Percentiles rank a stretch among this genome's conserved stretches.
Conservation (phyloP, 495 filamentous ascomycete genomes). For the Cetradonia linearis region DNA sequence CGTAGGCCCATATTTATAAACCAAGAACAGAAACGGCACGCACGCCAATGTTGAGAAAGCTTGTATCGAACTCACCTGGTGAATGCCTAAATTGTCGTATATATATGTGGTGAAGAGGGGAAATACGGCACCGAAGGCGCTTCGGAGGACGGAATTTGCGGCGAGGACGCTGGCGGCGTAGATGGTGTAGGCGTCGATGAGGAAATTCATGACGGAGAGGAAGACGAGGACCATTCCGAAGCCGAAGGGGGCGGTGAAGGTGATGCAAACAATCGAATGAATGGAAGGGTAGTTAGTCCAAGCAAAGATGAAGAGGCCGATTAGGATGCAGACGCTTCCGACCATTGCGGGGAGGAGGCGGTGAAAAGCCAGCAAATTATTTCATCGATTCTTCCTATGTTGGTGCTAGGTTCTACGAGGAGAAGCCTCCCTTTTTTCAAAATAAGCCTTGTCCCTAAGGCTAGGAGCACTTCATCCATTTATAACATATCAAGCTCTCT, state of each 20-base stretch:
- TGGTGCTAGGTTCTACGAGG: too few relatives aligned
- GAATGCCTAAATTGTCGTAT: slow-evolving; percentile 64
- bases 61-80: slow-evolving; percentile 71
- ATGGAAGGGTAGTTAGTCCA: slow-evolving; percentile 60
- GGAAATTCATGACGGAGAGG: slow-evolving; percentile 64
- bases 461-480: too few relatives aligned
- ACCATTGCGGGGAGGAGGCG: slow-evolving; percentile 39
- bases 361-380: too few relatives aligned
- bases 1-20: slow-evolving; percentile 60
- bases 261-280: slow-evolving; percentile 59
- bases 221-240: slow-evolving; percentile 70
- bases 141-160: slow-evolving; percentile 62
- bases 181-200: slow-evolving; percentile 73
- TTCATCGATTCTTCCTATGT: too few relatives aligned
- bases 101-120: slow-evolving; percentile 74
- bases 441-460: too few relatives aligned
- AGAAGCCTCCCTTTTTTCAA: too few relatives aligned
- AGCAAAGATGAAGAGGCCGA: slow-evolving; percentile 55
- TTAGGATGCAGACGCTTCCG: slow-evolving; percentile 35
- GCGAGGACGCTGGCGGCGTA: slow-evolving; percentile 74
- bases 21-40: slow-evolving; percentile 70
- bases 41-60: slow-evolving; percentile 68
- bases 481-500: too few relatives aligned
- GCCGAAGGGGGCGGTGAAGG: slow-evolving; percentile 58
- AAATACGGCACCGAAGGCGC: slow-evolving; percentile 69